A percentile compares a stretch with the other conserved stretches of the same genome.
Conservation (phyloP, 2,329 filamentous ascomycete genomes). For the Aspergillus fijiensis region DNA sequence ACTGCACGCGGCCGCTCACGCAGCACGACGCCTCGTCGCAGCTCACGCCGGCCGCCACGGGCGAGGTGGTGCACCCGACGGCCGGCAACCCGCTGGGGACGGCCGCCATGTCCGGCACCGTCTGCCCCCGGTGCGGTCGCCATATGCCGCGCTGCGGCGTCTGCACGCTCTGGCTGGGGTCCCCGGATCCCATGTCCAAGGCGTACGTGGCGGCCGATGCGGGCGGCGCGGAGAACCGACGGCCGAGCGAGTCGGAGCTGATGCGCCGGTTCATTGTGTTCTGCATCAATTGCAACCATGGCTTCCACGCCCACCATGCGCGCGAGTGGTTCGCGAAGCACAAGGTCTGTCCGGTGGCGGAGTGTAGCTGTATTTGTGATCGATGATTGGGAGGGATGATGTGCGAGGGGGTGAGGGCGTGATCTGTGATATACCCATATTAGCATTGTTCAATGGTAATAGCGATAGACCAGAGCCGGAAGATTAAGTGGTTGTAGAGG, state of each 20-base stretch:
- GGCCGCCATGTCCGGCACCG: conserved; percentile 47
- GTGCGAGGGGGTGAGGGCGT: neutral
- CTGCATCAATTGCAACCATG: conserved; percentile 64
- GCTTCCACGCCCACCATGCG: conserved; percentile 64
- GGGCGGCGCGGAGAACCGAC: conserved; percentile 24
- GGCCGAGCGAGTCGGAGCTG: conserved; percentile 40
- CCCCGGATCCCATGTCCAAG: conserved; percentile 53
- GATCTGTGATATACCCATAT: conserved; percentile 16
- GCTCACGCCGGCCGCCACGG: conserved; percentile 24
- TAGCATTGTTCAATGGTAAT: conserved; percentile 1
- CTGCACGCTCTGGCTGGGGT: conserved; percentile 62
- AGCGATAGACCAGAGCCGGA: neutral
- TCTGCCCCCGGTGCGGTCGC: conserved; percentile 61
- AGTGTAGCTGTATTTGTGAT: conserved; percentile 44
- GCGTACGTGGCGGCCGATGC: conserved; percentile 37
- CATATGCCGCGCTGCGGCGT: conserved; percentile 64
- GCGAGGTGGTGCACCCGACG: conserved; percentile 38
- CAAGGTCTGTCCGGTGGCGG: conserved; percentile 41
- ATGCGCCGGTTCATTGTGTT: conserved; percentile 60
- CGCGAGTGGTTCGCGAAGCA: conserved; percentile 57
- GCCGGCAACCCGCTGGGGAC: conserved; percentile 37
- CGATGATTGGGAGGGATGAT: conserved; percentile 31
- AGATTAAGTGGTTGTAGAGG: neutral
- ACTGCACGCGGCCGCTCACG: conserved; percentile 59
- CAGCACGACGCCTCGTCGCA: conserved; percentile 41